A percentile compares a stretch with the other conserved stretches of the same genome.
Conservation (phyloP, 768 basidiomycete species). For the Xanthoconium purpureum region DNA sequence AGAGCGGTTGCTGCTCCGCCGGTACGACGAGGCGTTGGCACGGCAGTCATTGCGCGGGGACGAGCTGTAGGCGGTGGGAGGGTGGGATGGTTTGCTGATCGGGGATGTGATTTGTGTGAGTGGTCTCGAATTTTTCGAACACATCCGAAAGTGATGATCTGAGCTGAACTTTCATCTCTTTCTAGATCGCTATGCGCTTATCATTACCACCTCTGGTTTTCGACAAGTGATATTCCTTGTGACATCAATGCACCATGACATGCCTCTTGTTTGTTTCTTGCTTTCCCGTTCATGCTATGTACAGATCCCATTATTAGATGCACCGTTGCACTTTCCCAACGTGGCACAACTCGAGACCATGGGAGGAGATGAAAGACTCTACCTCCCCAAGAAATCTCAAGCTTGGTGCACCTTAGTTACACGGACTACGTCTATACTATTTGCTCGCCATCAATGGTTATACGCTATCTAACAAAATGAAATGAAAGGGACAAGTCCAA, state of each 20-base stretch:
- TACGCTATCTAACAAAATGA: neutral
- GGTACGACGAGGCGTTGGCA: conserved; percentile 47
- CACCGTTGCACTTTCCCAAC: too few species aligned
- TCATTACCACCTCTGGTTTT: neutral
- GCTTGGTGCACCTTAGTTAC: too few species aligned
- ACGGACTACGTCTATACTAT: too few species aligned
- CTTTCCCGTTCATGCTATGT: neutral
- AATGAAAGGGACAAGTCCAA: neutral
- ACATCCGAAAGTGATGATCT: neutral
- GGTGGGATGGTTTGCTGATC: neutral
- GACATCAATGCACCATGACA: too few species aligned
- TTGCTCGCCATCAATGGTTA: neutral
- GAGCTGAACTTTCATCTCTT: neutral
- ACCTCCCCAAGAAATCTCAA: too few species aligned
- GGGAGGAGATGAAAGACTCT: too few species aligned
- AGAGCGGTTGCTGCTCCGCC: conserved; percentile 64
- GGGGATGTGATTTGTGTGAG: neutral
- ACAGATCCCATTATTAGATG: neutral
- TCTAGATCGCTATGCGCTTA: neutral
- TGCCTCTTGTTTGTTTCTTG: neutral
- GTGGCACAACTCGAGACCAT: too few species aligned
- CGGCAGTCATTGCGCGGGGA: neutral
- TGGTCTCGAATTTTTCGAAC: neutral
- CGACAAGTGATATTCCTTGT: neutral
- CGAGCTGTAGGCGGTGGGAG: neutral